Evolutionary conservation across 352 stramenopile genomes (phyloP).

Genomic region (Phytopythium montanum): DNA sequence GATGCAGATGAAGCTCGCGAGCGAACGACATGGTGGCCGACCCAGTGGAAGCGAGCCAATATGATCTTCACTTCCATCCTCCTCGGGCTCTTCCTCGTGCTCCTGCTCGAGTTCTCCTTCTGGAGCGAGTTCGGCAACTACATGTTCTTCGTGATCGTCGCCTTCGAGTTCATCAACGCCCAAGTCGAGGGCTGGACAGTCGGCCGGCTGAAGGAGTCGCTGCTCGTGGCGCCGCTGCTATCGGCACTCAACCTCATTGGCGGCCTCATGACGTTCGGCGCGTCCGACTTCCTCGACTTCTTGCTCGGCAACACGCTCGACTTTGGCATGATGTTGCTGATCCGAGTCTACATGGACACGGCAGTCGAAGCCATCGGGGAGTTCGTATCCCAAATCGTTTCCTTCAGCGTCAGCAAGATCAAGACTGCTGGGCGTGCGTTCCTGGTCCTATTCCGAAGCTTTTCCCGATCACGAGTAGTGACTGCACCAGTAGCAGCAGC

Average conservation of each 20-base stretch:
- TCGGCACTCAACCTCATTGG: constrained; percentile 89
- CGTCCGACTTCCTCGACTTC: constrained; percentile 96
- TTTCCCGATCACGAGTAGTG: constrained; percentile 41
- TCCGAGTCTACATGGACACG: constrained; percentile 89
- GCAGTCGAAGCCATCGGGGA: constrained; percentile 75
- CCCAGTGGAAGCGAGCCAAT: constrained; percentile 94
- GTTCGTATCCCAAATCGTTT: constrained; percentile 39
- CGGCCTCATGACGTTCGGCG: constrained; percentile 93
- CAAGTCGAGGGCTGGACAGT: constrained; percentile 89
- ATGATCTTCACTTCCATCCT: constrained; percentile 93
- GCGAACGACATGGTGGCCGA: constrained; percentile 85
- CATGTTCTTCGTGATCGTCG: constrained; percentile 96
- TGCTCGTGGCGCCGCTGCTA: constrained; percentile 90
- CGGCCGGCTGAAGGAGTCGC: constrained; percentile 86
- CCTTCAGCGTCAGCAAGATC: constrained; percentile 31
- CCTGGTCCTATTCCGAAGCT: constrained; percentile 44
- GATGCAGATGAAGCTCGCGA: constrained; percentile 52
- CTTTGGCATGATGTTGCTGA: constrained; percentile 94
- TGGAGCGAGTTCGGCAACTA: constrained; percentile 94
- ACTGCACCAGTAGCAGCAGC: constrained; percentile 6
- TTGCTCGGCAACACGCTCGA: constrained; percentile 93
- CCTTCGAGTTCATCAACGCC: constrained; percentile 88
- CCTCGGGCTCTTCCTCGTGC: constrained; percentile 90
- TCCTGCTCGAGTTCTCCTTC: constrained; percentile 96
- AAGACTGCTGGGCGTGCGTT: constrained; percentile 28